Percentiles rank a stretch among this genome's conserved stretches.
Evolutionary conservation across 352 stramenopile species (phyloP).

Genomic region (Globisporangium polare): DNA sequence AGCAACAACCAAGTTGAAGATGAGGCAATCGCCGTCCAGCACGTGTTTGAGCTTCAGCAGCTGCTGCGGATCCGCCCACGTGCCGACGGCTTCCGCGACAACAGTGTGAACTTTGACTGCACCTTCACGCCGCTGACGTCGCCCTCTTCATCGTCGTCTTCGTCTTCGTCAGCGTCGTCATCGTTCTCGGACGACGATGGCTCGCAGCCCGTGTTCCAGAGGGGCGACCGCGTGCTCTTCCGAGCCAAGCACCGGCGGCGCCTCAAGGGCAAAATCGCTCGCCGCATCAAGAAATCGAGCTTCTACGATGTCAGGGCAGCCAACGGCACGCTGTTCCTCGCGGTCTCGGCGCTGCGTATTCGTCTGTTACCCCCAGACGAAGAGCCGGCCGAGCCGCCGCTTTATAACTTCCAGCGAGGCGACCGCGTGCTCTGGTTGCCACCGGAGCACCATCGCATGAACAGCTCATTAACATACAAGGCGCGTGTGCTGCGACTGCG

Average conservation of each 20-base stretch:
- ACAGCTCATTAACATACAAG: conserved; percentile 31
- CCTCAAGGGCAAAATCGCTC: conserved; percentile 32
- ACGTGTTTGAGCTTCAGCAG: conserved; percentile 39
- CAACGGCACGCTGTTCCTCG: conserved; percentile 41
- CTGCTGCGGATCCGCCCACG: conserved; percentile 40
- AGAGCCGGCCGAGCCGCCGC: conserved; percentile 8
- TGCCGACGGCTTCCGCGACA: conserved; percentile 42
- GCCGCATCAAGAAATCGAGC: conserved; percentile 35
- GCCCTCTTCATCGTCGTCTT: conserved; percentile 19
- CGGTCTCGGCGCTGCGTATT: conserved; percentile 43
- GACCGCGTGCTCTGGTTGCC: conserved; percentile 40
- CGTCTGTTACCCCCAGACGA: conserved; percentile 20
- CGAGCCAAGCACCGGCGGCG: conserved; percentile 26
- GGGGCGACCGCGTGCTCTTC: conserved; percentile 52
- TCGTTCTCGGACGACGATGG: conserved; percentile 22
- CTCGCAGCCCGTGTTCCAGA: conserved; percentile 27
- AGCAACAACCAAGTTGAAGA: neutral
- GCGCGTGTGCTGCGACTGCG: conserved; percentile 33
- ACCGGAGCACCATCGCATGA: conserved; percentile 6
- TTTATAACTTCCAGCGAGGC: conserved; percentile 25
- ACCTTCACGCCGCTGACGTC: conserved; percentile 42
- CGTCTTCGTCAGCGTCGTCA: conserved; percentile 5
- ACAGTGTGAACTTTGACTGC: conserved; percentile 37
- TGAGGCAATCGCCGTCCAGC: conserved; percentile 15
- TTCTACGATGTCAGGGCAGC: conserved; percentile 55